These are phyloP conservation scores for Hypoxylon sp. DNA, from an alignment of 2,329 filamentous ascomycete genomes.

Conservation along the genomic window DNA sequence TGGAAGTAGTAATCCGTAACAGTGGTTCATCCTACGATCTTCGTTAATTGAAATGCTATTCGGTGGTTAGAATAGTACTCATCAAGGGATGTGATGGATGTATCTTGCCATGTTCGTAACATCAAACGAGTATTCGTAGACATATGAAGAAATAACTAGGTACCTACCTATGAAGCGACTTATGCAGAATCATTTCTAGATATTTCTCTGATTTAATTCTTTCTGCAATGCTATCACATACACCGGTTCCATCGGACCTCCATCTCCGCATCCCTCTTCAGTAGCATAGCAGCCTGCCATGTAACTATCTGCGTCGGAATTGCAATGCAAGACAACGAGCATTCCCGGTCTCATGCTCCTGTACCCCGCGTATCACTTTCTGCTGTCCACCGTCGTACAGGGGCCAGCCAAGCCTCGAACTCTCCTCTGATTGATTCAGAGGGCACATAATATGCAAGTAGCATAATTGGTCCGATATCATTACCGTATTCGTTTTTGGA, in stretches of 20 bases:
- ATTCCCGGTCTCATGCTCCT: conserved; percentile 29
- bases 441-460: conserved; percentile 23
- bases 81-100: neutral
- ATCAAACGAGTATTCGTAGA: conserved; percentile 5
- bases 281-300: conserved; percentile 19
- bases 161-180: neutral
- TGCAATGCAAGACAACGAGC: conserved; percentile 10
- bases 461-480: neutral
- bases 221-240: conserved; percentile 12
- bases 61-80: neutral
- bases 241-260: conserved; percentile 14
- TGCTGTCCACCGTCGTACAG: conserved; percentile 3
- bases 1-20: neutral
- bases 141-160: conserved; percentile 1
- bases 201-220: neutral
- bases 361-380: conserved; percentile 30
- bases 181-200: neutral
- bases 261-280: conserved; percentile 27
- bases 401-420: neutral
- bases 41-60: neutral
- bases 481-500: conserved; percentile 1
- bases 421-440: conserved; percentile 9
- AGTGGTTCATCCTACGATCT: neutral
- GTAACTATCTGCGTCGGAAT: conserved; percentile 16
- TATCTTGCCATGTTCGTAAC: conserved; percentile 5